Base-by-base conservation (phyloP, 495 filamentous ascomycete species). In the Hypomontagnella submonticulosa region DNA sequence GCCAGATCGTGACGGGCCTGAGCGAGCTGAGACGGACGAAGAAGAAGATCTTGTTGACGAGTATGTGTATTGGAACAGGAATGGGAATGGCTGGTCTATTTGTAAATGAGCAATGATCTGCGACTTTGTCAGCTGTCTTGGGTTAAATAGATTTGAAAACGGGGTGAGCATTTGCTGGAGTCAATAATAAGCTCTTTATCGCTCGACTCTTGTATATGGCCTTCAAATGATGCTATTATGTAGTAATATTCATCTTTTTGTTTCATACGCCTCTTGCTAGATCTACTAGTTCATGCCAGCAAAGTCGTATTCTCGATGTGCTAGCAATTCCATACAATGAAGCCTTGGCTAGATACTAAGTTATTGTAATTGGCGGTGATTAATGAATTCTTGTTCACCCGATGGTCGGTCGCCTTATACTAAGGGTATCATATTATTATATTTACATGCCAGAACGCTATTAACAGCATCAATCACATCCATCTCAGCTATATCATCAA, bases 51-150 rank as follows among this genome's bases (percentile, higher is more conserved):
- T 72, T 94, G 60, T 77, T 96, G 65, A 94, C 90, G 23, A 91
- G 88, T 71, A 96, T 94, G 91, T 94, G 91, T 73, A 92, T 96
- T 73, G 89, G 90, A 19, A 91, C 89, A 30, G 92, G 88, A 37
- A 83, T 78, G 83, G 92, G 91, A 32, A 96, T 93, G 92, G 92
- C 92, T 34, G 91, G 88, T 4, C 73, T 94, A 75, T 90, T 92
- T 79, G 89, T 93, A 16, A 93, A 93, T 67, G 91, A 92, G 83
- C 85, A 89, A 76, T 72, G 38, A 72, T 65, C 4, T 43, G 12
- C 30, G 3, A 42, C 36, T 80, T 42, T 83, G 23, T 38, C 4
- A 20, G 27, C 23, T 16, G 10, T 11, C 20, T 19, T 33, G 2
- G 10, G n/a, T 16, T 51, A 12, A 36, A 46, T 15, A 20, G n/a